Evolutionary conservation across 768 basidiomycete species (phyloP).

Genomic region (Mycena latifolia): DNA sequence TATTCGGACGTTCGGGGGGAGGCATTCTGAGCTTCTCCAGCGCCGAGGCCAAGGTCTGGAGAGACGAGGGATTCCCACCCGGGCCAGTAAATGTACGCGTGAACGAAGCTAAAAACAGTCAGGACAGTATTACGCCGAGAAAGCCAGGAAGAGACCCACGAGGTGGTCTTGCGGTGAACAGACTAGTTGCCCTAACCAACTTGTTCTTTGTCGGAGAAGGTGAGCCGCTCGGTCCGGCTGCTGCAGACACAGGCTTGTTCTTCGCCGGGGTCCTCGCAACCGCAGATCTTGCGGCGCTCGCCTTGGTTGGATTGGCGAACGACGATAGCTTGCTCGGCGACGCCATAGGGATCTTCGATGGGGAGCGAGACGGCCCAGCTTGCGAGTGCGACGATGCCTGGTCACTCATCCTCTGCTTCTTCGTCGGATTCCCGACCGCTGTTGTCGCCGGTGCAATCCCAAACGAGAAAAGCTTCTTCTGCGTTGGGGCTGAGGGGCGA

Average conservation of each 20-base stretch:
- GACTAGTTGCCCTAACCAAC: conserved; percentile 27
- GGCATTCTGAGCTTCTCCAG: conserved; percentile 79
- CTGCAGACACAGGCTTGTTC: conserved; percentile 34
- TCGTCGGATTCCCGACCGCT: conserved; percentile 25
- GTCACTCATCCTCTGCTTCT: conserved; percentile 34
- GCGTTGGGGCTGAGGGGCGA: conserved; percentile 7
- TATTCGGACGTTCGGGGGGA: conserved; percentile 74
- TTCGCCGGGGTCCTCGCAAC: conserved; percentile 21
- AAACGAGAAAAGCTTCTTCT: conserved; percentile 28
- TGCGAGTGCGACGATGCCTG: conserved; percentile 9
- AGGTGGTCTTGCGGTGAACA: conserved; percentile 32
- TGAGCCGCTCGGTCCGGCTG: conserved; percentile 20
- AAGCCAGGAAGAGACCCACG: conserved; percentile 15
- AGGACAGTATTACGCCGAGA: not conserved
- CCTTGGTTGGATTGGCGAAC: conserved; percentile 32
- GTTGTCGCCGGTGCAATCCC: conserved; percentile 21
- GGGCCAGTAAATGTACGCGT: conserved; percentile 34
- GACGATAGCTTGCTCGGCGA: conserved; percentile 30
- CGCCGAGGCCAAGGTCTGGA: conserved; percentile 77
- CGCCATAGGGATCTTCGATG: conserved; percentile 29
- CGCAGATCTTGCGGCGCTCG: conserved; percentile 30
- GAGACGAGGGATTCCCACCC: conserved; percentile 54
- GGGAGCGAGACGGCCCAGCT: not conserved
- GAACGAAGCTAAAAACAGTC: conserved; percentile 25
- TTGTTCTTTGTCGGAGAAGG: conserved; percentile 33